Percentiles rank a stretch among this genome's conserved stretches.
These are phyloP conservation scores for Digitaria exilis DNA, from an alignment of 202 grass and related monocot species.

Conservation along the genomic window DNA sequence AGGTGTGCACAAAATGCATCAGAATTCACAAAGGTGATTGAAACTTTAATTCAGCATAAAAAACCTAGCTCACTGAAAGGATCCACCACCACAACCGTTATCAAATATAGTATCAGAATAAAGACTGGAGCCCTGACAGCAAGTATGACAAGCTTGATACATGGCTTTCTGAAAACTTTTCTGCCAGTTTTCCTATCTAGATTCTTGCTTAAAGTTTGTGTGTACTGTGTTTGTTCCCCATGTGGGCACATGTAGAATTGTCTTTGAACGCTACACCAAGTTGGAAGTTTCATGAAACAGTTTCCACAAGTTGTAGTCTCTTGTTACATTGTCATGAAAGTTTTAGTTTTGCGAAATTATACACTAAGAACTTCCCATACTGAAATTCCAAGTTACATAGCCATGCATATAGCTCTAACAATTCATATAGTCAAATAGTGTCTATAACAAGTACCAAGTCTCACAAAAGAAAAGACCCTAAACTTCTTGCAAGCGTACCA, in stretches of 20 bases:
- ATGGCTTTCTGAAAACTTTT: neutral
- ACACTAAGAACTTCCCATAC: neutral
- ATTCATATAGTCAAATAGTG: conserved; percentile 15
- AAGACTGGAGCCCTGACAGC: neutral
- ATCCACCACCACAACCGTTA: neutral
- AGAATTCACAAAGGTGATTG: conserved; percentile 2
- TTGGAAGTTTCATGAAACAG: neutral
- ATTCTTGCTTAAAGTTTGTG: neutral
- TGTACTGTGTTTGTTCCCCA: neutral
- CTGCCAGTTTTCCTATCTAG: neutral
- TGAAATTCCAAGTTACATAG: conserved; percentile 9
- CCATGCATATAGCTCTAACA: conserved; percentile 18
- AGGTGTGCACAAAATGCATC: neutral
- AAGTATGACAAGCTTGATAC: neutral
- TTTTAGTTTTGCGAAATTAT: neutral
- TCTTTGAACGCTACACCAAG: neutral
- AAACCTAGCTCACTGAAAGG: neutral
- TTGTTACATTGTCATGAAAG: conserved; percentile 5
- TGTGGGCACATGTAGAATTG: neutral
- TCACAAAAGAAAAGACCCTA: neutral
- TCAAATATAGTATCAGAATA: conserved; percentile 13
- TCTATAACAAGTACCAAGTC: neutral
- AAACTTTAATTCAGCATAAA: neutral
- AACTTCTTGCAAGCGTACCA: conserved; percentile 3
- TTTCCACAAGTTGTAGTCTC: neutral